Evolutionary conservation across 345 rosid species (phyloP), one percentile per base, ranked within the genome.

Genomic region (Eucalyptus tenuipes): DNA sequence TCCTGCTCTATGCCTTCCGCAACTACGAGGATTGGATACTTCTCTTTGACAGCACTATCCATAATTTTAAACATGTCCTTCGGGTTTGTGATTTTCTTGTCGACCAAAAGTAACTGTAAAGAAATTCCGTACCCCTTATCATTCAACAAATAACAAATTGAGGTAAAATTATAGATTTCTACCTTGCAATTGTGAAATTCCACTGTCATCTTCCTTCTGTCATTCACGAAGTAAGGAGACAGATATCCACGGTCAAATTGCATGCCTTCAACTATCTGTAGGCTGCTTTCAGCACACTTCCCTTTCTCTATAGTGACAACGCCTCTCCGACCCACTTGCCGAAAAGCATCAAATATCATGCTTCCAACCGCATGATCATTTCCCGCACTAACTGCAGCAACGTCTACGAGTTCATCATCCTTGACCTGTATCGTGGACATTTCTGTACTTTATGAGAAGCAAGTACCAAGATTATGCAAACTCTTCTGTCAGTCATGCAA

Each of bases 371-470:
- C 79, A 53, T 94, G 94, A 90, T 97, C 99, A 88, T 96, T 96
- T 59, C 98, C 99, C 2, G 98, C 98, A 87, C 99, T 95, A 89
- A 96, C 96, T 49, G 99, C 95, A 81, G 98, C 99, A 90, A 96
- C 99, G 92, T 95, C 93, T 88, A 91, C 94, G n/a, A 97, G 94
- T 91, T 97, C 99, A 87, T 92, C 88, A 92, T 95, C 97, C 92
- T 94, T 92, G 89, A 97, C 95, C 99, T 97, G 93, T 91, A 93
- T 33, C 14, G 86, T 6, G 45, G 53, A 7, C 66, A 53, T 75
- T 86, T 79, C 87, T 88, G 61, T 25, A 45, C 57, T 88, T 66
- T 37, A 57, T 86, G 86, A 87, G 86, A 85, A 64, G 55, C 40
- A 64, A 88, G 85, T 50, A n/a, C 17, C 17, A 87, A 16, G 47